Percentiles rank a stretch among this genome's conserved stretches.
phyloP scores from a whole-genome alignment of 148 eudicot genomes.

The Arbutus unedo region DNA sequence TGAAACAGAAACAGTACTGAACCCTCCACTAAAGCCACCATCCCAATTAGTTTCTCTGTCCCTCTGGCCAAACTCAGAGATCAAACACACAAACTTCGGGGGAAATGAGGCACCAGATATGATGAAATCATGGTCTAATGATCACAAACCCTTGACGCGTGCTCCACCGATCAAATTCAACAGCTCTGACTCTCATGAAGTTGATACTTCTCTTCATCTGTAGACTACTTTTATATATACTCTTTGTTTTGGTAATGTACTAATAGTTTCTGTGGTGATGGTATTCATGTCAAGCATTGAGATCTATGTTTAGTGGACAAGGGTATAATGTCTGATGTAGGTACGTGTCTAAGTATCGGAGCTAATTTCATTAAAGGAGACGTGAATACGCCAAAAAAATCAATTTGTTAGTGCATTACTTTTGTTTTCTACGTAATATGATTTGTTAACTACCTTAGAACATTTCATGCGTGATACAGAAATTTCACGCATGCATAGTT shows the following conservation, averaged over 20 bases:
- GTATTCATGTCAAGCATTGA: not conserved
- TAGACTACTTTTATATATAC: constrained; percentile 21
- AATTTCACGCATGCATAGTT: no score
- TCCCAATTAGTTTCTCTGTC: constrained; percentile 28
- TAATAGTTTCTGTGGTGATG: not conserved
- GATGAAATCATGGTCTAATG: constrained; percentile 20
- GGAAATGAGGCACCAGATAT: not conserved
- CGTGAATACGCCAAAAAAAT: no score
- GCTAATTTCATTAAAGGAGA: no score
- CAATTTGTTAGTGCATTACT: no score
- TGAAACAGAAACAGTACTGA: constrained; percentile 19
- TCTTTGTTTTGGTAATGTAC: not conserved
- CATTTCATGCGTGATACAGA: no score
- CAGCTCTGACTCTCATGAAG: constrained; percentile 41
- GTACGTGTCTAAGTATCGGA: no score
- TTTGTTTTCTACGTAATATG: no score
- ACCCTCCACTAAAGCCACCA: constrained; percentile 14
- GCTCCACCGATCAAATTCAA: constrained; percentile 14
- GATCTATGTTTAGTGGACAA: not conserved
- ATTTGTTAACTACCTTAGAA: no score
- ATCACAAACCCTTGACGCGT: constrained; percentile 1
- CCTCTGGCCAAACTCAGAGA: constrained; percentile 34
- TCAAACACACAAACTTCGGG: not conserved
- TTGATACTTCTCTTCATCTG: constrained; percentile 95
- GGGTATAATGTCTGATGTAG: no score